Evolutionary conservation across 1,284 basidiomycete genomes (phyloP).

Genomic region (Pseudozyma pruni): DNA sequence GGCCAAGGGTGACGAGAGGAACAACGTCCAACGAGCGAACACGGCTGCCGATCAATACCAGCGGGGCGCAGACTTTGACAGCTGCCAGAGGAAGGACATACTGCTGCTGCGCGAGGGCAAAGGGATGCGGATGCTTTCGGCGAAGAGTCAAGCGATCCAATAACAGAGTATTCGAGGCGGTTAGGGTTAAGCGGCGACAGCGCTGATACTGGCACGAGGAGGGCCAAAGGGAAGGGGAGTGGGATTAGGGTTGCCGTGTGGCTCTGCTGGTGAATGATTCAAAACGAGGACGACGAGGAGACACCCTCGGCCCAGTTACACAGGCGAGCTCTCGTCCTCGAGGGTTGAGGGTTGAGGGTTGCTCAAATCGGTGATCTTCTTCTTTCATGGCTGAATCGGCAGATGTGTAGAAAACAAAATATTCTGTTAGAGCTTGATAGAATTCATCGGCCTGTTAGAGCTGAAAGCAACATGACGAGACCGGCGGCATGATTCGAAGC

Average conservation of each 20-base stretch:
- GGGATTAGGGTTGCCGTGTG: constrained; percentile 17
- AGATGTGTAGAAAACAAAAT: neutral
- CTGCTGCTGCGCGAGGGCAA: neutral
- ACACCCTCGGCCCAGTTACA: constrained; percentile 30
- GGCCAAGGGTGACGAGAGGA: constrained; percentile 1
- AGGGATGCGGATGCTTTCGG: neutral
- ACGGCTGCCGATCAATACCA: neutral
- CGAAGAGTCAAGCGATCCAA: constrained; percentile 21
- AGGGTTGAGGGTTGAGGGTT: constrained; percentile 19
- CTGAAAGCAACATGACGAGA: too few species aligned
- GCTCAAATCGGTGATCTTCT: too few species aligned
- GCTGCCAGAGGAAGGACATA: constrained; percentile 16
- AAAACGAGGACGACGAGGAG: too few species aligned
- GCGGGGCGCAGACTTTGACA: constrained; percentile 34
- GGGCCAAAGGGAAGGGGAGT: neutral
- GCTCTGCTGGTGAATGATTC: neutral
- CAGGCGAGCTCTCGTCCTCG: neutral
- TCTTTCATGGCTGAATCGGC: neutral
- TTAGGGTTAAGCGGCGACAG: too few species aligned
- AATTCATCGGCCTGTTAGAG: too few species aligned
- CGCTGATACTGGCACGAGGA: neutral
- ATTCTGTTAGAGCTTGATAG: too few species aligned
- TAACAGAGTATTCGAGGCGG: neutral
- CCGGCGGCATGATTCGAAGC: too few species aligned
- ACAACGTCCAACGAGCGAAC: neutral